Percentiles rank a stretch among this genome's conserved stretches.
phyloP scores from a whole-genome alignment of 768 basidiomycete genomes.

The Coprinopsis strossmayeri region DNA sequence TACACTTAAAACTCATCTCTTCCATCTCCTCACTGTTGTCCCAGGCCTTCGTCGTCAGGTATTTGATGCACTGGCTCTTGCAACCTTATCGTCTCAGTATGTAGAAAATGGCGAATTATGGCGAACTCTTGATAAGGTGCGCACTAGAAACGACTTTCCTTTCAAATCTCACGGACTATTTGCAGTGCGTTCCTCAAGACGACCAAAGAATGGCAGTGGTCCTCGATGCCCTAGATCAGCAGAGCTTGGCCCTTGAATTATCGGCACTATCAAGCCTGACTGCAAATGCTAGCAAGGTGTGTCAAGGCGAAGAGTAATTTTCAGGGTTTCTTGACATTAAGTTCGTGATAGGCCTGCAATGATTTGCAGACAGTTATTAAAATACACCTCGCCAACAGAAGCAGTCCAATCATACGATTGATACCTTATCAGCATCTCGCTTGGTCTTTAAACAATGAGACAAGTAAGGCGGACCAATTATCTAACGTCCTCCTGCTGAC shows the following conservation, averaged over 20 bases:
- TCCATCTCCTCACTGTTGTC: neutral
- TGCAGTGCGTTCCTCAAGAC: neutral
- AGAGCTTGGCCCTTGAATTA: neutral
- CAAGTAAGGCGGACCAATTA: constrained; percentile 24
- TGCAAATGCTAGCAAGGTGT: neutral
- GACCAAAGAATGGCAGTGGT: neutral
- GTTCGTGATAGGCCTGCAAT: neutral
- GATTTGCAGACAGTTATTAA: constrained; percentile 2
- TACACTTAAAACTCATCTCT: constrained; percentile 2
- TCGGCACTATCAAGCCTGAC: neutral
- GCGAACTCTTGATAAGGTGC: neutral
- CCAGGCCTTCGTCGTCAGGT: constrained; percentile 35
- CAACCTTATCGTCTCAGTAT: constrained; percentile 21
- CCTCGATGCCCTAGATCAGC: neutral
- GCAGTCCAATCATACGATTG: constrained; percentile 35
- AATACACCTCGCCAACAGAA: constrained; percentile 7
- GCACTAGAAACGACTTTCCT: neutral
- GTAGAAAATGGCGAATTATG: constrained; percentile 1
- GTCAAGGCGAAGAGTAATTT: too few species aligned
- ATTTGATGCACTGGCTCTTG: constrained; percentile 34
- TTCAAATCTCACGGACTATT: neutral
- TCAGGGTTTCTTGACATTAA: neutral
- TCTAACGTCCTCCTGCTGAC: neutral
- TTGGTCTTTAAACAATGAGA: constrained; percentile 38
- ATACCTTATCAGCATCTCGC: constrained; percentile 50